phyloP scores from a whole-genome alignment of 257 asterid species.

The Knoxia roxburghii region DNA sequence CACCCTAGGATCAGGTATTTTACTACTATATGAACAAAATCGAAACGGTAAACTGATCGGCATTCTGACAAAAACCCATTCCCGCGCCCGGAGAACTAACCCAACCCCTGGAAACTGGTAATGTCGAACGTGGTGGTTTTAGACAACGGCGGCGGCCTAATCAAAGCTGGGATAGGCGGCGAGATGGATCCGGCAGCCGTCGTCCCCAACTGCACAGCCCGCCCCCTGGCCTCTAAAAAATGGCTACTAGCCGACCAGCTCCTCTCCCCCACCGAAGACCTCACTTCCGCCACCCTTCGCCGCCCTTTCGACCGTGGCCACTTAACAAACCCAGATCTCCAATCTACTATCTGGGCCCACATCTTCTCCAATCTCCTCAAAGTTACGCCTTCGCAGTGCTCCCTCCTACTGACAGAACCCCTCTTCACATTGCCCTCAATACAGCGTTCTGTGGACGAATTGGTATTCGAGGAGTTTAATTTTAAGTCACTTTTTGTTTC shows the following conservation, averaged over 20 bases:
- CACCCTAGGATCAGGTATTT: too few relatives aligned
- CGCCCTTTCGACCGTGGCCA: slow-evolving; percentile 95
- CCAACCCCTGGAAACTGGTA: not conserved
- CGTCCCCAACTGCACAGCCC: slow-evolving; percentile 86
- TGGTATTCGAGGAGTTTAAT: slow-evolving; percentile 78
- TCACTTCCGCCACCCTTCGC: slow-evolving; percentile 93
- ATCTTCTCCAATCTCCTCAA: slow-evolving; percentile 66
- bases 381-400: slow-evolving; percentile 50
- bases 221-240: slow-evolving; percentile 78
- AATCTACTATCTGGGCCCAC: slow-evolving; percentile 76
- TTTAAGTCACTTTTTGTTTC: slow-evolving; percentile 65
- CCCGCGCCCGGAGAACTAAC: not conserved
- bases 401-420: slow-evolving; percentile 85
- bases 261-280: slow-evolving; percentile 78
- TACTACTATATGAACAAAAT: too few relatives aligned
- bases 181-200: slow-evolving; percentile 76
- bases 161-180: slow-evolving; percentile 89
- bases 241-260: slow-evolving; percentile 79
- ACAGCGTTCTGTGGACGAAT: slow-evolving; percentile 65
- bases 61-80: not conserved
- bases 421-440: slow-evolving; percentile 82
- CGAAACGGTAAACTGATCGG: too few relatives aligned
- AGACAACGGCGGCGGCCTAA: slow-evolving; percentile 89
- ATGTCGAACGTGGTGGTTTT: slow-evolving; percentile 76
- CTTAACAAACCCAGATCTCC: slow-evolving; percentile 86